phyloP scores from a whole-genome alignment of 176 grass and related monocot species.

The Echinochloa phyllopogon region DNA sequence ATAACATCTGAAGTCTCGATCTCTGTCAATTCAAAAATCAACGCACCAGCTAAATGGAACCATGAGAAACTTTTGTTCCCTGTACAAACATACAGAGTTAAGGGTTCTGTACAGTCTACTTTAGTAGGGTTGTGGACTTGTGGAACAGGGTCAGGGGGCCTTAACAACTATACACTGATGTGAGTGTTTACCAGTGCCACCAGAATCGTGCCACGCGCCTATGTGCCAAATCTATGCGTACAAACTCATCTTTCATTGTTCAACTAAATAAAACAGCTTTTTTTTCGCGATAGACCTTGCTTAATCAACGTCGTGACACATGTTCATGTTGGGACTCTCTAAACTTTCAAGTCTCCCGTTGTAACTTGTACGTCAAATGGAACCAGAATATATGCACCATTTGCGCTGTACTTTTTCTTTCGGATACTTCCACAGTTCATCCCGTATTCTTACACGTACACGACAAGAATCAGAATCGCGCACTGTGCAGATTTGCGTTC shows the following conservation, averaged over 20 bases:
- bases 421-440: background rate
- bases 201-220: background rate
- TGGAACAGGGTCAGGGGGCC: background rate
- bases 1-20: background rate
- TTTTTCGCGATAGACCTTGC: background rate
- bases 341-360: background rate
- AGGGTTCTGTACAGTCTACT: background rate
- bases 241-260: background rate
- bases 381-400: conserved; percentile 21
- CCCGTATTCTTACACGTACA: background rate
- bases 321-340: background rate
- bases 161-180: background rate
- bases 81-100: background rate
- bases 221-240: background rate
- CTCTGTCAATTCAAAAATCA: background rate
- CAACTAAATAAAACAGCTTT: background rate
- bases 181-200: background rate
- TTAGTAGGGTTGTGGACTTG: background rate
- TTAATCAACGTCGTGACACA: background rate
- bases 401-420: background rate
- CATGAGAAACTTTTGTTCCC: background rate
- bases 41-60: background rate
- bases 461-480: conserved; percentile 26
- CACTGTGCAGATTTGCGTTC: background rate
- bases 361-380: background rate